Conservation (phyloP, 1,139 yeast genomes). For the Candida buenavistaensis region DNA sequence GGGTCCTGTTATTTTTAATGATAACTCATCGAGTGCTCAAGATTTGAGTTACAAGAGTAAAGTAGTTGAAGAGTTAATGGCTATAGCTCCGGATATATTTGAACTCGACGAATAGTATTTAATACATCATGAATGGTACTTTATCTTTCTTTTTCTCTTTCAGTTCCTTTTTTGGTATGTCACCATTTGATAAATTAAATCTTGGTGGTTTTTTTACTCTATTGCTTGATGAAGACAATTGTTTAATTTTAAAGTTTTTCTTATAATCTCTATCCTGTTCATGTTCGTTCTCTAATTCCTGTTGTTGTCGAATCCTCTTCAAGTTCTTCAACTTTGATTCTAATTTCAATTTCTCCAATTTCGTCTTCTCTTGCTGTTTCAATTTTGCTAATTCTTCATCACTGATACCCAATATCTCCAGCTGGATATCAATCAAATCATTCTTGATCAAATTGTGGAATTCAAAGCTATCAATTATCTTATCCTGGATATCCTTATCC, state of each 20-base stretch:
- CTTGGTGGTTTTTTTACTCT: conserved; percentile 33
- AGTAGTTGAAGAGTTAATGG: conserved; percentile 79
- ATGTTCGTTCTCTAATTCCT: conserved; percentile 4
- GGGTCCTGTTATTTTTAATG: conserved; percentile 86
- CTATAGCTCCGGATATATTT: conserved; percentile 84
- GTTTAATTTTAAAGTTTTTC: conserved; percentile 31
- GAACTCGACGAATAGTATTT: conserved; percentile 55
- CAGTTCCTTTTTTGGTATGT: too few species aligned
- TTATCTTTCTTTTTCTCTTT: conserved; percentile 13
- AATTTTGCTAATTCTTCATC: conserved; percentile 40
- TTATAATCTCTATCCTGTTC: conserved; percentile 17
- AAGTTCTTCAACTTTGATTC: conserved; percentile 23
- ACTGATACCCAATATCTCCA: conserved; percentile 35
- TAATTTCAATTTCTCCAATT: conserved; percentile 10
- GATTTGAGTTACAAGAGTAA: conserved; percentile 81
- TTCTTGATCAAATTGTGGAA: conserved; percentile 33
- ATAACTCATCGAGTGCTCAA: conserved; percentile 62
- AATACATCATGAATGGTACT: conserved; percentile 19
- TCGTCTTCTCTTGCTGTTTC: conserved; percentile 13
- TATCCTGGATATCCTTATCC: conserved; percentile 48
- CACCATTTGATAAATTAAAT: conserved; percentile 23
- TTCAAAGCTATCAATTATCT: conserved; percentile 44
- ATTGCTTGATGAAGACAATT: conserved; percentile 18
- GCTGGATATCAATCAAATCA: conserved; percentile 37
- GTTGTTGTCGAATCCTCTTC: conserved; percentile 51